Evolutionary conservation across 2,329 filamentous ascomycete genomes (phyloP), one percentile per base, ranked within the genome.

Genomic region (Colletotrichum tamarilloi): DNA sequence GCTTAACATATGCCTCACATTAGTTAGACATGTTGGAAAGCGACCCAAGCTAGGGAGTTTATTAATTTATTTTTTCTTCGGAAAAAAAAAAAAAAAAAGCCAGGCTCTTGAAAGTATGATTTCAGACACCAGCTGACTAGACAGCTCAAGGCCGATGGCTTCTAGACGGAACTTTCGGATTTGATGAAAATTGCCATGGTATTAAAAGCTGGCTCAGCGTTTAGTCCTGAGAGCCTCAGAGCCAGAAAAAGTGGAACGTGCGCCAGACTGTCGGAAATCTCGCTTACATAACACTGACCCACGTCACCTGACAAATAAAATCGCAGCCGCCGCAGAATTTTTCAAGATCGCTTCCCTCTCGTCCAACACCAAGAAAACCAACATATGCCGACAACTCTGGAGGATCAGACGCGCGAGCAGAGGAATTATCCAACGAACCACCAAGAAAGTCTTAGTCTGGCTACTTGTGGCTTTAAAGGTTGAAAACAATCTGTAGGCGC

Each of bases 201-300:
- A 12, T 14, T 42, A 2, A 19, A 42, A 42, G 38, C 38, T 42
- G 14, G 14, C 16, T 42, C 32, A 4, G 8, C 8, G 26, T 53
- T 16, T 12, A 62, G 24, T 1, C 1, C 9, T 24, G 24, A 26
- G 30, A 19, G 16, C 38, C 38, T 42, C 14, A 19, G 38, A 49
- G 42, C 42, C 42, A 11, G 42, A 49, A 49, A 49, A 49, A 49
- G 42, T 65, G 52, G 67, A 19, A 19, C 59, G 35, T 65, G 49
- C 49, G 62, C 24, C 32, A n/a, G n/a, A 19, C 42, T 49, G 8
- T 1, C 6, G 4, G 6, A 4, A 11, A 11, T 26, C 2, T 0
- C 16, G 67, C 59, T 68, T 68, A 68, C 59, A 22, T 68, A 68
- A 65, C 52, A 2, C 16, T n/a, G 38, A 55, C 60, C 66, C 67